These are phyloP conservation scores for Conringia planisiliqua DNA, from an alignment of 345 rosid species.

Conservation along the genomic window DNA sequence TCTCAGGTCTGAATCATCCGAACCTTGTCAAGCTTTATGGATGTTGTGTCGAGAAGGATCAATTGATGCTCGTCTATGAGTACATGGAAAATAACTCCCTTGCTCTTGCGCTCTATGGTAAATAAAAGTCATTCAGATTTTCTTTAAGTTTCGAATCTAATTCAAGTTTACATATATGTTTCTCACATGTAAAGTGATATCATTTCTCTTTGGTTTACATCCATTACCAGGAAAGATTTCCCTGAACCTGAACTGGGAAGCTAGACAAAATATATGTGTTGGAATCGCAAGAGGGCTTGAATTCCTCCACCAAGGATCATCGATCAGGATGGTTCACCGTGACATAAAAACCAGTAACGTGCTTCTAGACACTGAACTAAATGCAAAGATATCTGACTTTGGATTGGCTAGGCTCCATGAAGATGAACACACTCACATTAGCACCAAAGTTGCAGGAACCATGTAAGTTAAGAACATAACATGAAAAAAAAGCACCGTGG, in stretches of 20 bases:
- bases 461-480: conserved; percentile 32
- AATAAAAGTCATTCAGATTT: not conserved
- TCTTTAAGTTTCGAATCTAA: not conserved
- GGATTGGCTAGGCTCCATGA: conserved; percentile 61
- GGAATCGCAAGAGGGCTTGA: conserved; percentile 64
- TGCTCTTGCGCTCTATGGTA: conserved; percentile 30
- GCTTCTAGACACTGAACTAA: conserved; percentile 46
- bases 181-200: not conserved
- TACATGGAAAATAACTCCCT: conserved; percentile 48
- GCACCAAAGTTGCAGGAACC: conserved; percentile 64
- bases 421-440: conserved; percentile 51
- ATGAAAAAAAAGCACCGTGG: too few relatives aligned
- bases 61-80: conserved; percentile 40
- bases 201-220: not conserved
- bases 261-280: conserved; percentile 45
- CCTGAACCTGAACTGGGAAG: conserved; percentile 44
- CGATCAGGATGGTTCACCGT: conserved; percentile 53
- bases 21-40: conserved; percentile 38
- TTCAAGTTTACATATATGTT: not conserved
- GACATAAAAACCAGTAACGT: conserved; percentile 62
- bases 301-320: conserved; percentile 60
- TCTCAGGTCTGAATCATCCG: conserved; percentile 39
- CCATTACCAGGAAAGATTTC: not conserved
- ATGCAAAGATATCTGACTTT: conserved; percentile 67
- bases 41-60: conserved; percentile 27